phyloP scores from a whole-genome alignment of 2,329 filamentous ascomycete genomes.

The Colletotrichum musicola region DNA sequence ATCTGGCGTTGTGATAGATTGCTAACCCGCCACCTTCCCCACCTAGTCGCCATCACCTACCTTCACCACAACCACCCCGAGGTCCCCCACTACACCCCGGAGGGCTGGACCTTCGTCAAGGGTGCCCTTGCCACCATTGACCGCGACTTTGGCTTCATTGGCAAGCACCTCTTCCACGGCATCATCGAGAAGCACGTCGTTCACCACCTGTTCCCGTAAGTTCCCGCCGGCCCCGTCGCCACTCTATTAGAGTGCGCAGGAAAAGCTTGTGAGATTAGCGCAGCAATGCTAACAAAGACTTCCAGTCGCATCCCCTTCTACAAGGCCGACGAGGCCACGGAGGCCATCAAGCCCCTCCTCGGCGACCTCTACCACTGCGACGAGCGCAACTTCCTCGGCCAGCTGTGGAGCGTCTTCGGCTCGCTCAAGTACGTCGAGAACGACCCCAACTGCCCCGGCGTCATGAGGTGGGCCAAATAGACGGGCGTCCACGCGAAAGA shows the following conservation, averaged over 20 bases:
- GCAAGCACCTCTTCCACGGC: constrained; percentile 72
- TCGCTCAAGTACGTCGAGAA: constrained; percentile 61
- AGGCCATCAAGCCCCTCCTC: constrained; percentile 67
- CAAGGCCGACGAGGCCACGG: constrained; percentile 69
- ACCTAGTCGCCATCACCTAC: constrained; percentile 77
- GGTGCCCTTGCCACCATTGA: constrained; percentile 73
- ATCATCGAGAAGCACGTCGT: constrained; percentile 72
- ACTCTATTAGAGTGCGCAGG: not conserved
- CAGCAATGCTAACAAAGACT: constrained; percentile 7
- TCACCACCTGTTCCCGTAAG: constrained; percentile 70
- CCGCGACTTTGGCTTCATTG: constrained; percentile 72
- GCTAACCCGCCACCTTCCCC: not conserved
- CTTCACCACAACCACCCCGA: constrained; percentile 78
- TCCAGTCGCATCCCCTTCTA: constrained; percentile 69
- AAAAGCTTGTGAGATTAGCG: too few relatives aligned
- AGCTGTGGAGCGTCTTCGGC: constrained; percentile 60
- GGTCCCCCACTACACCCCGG: constrained; percentile 64
- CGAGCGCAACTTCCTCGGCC: constrained; percentile 56
- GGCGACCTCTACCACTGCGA: constrained; percentile 66
- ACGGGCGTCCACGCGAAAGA: too few relatives aligned
- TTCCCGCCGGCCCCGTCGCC: not conserved
- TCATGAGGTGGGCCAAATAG: constrained; percentile 51
- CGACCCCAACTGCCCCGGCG: constrained; percentile 51
- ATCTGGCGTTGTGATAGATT: not conserved
- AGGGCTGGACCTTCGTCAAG: constrained; percentile 71